phyloP scores from a whole-genome alignment of 208 protist genomes.

The Crithidia acanthocephali region DNA sequence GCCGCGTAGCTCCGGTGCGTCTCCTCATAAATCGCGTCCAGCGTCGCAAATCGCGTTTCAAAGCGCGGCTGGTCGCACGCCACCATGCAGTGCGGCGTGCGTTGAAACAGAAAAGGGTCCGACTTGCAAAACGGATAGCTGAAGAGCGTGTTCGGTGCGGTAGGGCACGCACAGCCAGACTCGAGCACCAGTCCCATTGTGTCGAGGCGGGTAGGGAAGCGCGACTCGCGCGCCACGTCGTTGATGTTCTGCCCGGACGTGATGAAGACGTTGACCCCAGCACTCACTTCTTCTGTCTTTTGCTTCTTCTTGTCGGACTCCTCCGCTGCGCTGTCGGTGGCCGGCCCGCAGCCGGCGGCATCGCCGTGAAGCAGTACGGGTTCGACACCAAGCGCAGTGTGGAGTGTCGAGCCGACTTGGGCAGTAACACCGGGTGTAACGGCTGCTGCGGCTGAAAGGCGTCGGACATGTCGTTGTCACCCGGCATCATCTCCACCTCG shows the following conservation, averaged over 20 bases:
- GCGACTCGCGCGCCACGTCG: conserved; percentile 81
- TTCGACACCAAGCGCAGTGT: conserved; percentile 85
- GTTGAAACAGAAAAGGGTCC: conserved; percentile 89
- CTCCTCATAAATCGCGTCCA: conserved; percentile 38
- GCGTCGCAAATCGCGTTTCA: conserved; percentile 65
- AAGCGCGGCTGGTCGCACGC: conserved; percentile 87
- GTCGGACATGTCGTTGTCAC: conserved; percentile 89
- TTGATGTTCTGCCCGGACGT: conserved; percentile 90
- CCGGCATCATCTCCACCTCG: conserved; percentile 93
- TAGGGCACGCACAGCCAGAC: conserved; percentile 85
- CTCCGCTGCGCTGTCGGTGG: neutral
- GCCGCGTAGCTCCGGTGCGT: conserved; percentile 21
- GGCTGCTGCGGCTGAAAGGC: conserved; percentile 94
- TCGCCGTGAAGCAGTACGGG: conserved; percentile 75
- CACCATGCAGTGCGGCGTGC: conserved; percentile 83
- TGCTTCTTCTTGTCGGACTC: conserved; percentile 21
- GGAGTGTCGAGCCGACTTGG: conserved; percentile 65
- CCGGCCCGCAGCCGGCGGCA: conserved; percentile 16
- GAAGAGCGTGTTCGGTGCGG: conserved; percentile 92
- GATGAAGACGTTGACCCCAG: conserved; percentile 61
- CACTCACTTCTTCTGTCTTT: conserved; percentile 16
- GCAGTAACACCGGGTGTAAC: conserved; percentile 86
- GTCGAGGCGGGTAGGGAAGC: conserved; percentile 56
- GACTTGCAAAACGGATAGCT: conserved; percentile 89
- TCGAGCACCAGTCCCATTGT: conserved; percentile 77